phyloP scores from a whole-genome alignment of 257 asterid genomes.

The Penstemon davidsonii region DNA sequence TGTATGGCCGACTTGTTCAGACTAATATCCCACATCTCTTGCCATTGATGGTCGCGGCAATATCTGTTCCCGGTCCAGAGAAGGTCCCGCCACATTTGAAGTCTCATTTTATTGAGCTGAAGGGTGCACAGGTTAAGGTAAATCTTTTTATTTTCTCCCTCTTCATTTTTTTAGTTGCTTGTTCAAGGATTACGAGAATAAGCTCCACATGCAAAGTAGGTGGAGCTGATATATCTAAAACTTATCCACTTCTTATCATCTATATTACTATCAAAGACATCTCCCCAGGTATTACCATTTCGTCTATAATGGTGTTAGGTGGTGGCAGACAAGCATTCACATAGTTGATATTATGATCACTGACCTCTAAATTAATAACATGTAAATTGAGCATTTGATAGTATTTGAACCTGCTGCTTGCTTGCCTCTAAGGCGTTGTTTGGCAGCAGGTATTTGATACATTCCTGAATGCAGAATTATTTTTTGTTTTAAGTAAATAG shows the following conservation, averaged over 20 bases:
- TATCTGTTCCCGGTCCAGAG: conserved; percentile 96
- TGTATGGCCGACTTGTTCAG: conserved; percentile 95
- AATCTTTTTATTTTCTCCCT: conserved; percentile 15
- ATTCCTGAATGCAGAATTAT: neutral
- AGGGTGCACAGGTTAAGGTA: conserved; percentile 99
- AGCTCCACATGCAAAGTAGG: neutral
- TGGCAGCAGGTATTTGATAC: neutral
- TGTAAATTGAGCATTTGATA: neutral
- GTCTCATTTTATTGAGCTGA: conserved; percentile 88
- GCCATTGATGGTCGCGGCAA: conserved; percentile 95
- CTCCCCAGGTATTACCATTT: neutral
- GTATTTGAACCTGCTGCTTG: neutral
- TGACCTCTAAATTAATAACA: neutral
- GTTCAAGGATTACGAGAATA: neutral
- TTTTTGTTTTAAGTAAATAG: neutral
- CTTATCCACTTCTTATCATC: neutral
- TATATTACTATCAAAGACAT: neutral
- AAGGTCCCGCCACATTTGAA: conserved; percentile 83
- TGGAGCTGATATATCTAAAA: neutral
- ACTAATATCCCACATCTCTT: conserved; percentile 87
- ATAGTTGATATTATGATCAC: neutral
- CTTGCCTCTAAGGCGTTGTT: neutral
- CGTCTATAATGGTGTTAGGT: neutral
- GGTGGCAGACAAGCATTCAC: neutral
- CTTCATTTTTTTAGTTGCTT: conserved; percentile 17